Base-by-base conservation (phyloP, 148 eudicot genomes). In the Fagopyrum esculentum region DNA sequence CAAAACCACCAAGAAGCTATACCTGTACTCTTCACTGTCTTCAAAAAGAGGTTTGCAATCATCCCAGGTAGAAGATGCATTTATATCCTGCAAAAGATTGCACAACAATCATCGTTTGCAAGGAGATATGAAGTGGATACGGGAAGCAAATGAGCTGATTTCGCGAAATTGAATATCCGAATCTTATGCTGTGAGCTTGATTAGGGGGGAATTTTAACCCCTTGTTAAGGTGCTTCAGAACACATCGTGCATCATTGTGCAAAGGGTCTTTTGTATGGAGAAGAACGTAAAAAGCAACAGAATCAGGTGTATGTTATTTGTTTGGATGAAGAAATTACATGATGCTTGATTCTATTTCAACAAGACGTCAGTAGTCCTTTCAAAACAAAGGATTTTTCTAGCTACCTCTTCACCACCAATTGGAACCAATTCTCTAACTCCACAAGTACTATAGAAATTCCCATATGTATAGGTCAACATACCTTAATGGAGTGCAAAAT, bases 1-100 rank as follows among this genome's bases (percentile, higher is more conserved):
- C n/a, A 66, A 43, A 40, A 43, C 71, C 19, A 48, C 1, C 2
- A 61, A 72, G n/a, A 44, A 51, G 43, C 54, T 59, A 45, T 80
- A 95, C 98, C 90, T 89, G 86, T 83, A 95, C 80, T 95, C 99
- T 19, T 93, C 90, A 83, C 90, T 87, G 69, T 88, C 96, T 78
- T 92, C 97, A 80, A 95, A 81, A 56, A 87, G 84, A 76, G 77
- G 78, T 74, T 82, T 89, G 81, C 89, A 85, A 79, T 95, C 99
- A 51, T 89, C 97, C 98, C 99, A 92, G 52, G 81, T 78, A 73
- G 99, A 95, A 70, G 83, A 77, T 64, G 78, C 86, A 79, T 78
- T 89, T 72, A 95, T 85, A 78, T 95, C 99, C 99, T 92, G 71
- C 51, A 71, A 79, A 80, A 10, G 26, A 11, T 61, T 60, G 61